phyloP scores from a whole-genome alignment of 495 filamentous ascomycete species.

The Neurospora tetraspora region DNA sequence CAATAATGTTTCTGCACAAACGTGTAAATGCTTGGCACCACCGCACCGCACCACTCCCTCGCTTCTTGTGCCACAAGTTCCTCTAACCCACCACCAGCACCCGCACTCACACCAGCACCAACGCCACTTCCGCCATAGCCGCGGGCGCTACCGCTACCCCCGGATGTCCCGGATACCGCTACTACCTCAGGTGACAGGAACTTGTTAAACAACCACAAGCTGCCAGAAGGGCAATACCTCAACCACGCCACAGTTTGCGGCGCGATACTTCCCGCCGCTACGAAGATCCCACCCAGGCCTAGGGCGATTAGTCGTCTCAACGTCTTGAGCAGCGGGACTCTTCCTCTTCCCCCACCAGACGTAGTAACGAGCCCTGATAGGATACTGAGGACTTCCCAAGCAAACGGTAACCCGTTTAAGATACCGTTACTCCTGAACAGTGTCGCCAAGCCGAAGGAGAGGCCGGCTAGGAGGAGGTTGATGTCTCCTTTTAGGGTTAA shows the following conservation, averaged over 20 bases:
- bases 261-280: constrained; percentile 53
- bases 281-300: constrained; percentile 52
- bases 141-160: not conserved
- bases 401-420: constrained; percentile 59
- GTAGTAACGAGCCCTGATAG: constrained; percentile 34
- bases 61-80: not conserved
- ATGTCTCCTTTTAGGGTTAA: constrained; percentile 20
- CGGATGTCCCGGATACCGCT: constrained; percentile 7
- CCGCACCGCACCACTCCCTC: constrained; percentile 64
- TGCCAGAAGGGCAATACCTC: constrained; percentile 48
- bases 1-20: constrained; percentile 89
- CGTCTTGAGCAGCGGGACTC: constrained; percentile 13
- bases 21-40: constrained; percentile 74
- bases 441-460: constrained; percentile 62
- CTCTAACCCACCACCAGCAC: not conserved
- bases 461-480: constrained; percentile 46
- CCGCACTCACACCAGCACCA: not conserved
- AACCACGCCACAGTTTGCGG: constrained; percentile 72
- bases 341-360: not conserved
- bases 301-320: constrained; percentile 43
- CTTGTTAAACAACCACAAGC: not conserved
- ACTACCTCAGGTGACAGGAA: not conserved
- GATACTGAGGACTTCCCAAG: constrained; percentile 31
- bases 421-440: constrained; percentile 80
- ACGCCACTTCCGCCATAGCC: not conserved